Percentiles rank a stretch among this genome's conserved stretches.
These are phyloP conservation scores for Lepraria neglecta DNA, from an alignment of 495 filamentous ascomycete species.

Conservation along the genomic window DNA sequence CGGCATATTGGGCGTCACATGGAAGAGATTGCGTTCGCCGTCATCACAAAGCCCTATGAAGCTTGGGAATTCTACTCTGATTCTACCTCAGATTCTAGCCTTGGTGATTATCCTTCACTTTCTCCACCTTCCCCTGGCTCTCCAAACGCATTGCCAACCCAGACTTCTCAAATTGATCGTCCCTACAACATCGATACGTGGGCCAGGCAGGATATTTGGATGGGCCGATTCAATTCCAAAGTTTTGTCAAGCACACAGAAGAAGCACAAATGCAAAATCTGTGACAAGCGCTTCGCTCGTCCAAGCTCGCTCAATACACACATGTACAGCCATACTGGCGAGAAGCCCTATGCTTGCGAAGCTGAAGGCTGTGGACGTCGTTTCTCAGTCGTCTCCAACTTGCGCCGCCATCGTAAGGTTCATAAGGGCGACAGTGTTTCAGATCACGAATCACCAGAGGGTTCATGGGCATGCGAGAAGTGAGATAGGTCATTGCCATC, in stretches of 20 bases:
- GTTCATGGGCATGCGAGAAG: slow-evolving; percentile 29
- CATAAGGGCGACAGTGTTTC: slow-evolving; percentile 67
- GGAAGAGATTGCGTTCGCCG: slow-evolving; percentile 24
- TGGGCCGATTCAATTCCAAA: slow-evolving; percentile 98
- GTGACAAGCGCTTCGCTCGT: slow-evolving; percentile 96
- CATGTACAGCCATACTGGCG: slow-evolving; percentile 98
- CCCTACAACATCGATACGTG: too few relatives aligned
- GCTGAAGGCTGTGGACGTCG: slow-evolving; percentile 92
- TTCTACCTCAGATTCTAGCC: background rate
- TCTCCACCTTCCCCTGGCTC: too few relatives aligned
- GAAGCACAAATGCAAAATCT: slow-evolving; percentile 99
- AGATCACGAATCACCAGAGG: slow-evolving; percentile 27
- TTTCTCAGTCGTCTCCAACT: slow-evolving; percentile 96
- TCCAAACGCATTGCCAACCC: too few relatives aligned
- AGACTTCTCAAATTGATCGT: too few relatives aligned
- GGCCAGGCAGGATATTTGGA: slow-evolving; percentile 36
- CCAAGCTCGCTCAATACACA: slow-evolving; percentile 96
- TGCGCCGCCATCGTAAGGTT: slow-evolving; percentile 91
- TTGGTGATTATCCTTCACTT: too few relatives aligned
- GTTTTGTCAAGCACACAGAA: slow-evolving; percentile 93
- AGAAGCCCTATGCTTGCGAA: slow-evolving; percentile 94
- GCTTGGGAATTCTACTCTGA: slow-evolving; percentile 25
- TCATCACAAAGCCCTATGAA: slow-evolving; percentile 19
- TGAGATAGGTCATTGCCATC: background rate
- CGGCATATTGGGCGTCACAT: slow-evolving; percentile 22